These are phyloP conservation scores for Cryphonectria naterciae DNA, from an alignment of 2,329 filamentous ascomycete genomes.

Conservation along the genomic window DNA sequence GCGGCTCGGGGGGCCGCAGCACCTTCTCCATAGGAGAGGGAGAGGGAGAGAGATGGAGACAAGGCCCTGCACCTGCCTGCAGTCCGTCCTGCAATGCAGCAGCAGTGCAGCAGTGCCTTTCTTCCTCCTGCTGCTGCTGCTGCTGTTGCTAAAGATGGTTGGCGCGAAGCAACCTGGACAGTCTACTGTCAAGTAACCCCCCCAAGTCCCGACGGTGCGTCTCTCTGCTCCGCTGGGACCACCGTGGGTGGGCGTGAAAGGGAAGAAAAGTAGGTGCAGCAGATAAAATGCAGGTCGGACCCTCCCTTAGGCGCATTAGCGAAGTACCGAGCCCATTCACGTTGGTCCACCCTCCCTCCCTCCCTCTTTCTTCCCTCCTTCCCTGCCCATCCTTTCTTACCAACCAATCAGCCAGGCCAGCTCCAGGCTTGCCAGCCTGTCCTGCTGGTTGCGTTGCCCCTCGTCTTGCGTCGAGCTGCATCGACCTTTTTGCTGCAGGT, in stretches of 20 bases:
- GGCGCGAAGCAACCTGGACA: not conserved
- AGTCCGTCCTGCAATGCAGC: slow-evolving; percentile 6
- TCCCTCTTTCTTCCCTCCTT: not conserved
- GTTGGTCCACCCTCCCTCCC: not conserved
- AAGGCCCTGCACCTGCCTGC: not conserved
- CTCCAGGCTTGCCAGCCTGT: not conserved
- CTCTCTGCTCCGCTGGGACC: not conserved
- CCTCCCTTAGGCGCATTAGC: not conserved
- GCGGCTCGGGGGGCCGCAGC: slow-evolving; percentile 5
- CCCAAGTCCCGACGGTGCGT: not conserved
- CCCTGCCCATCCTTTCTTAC: not conserved
- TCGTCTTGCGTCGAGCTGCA: not conserved
- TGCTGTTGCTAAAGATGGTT: not conserved
- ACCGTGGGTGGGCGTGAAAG: not conserved
- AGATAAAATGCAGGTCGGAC: not conserved
- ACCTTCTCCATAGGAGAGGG: slow-evolving; percentile 9
- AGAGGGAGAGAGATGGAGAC: not conserved
- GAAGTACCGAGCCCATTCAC: not conserved
- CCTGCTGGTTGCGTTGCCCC: not conserved
- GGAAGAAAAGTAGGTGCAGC: not conserved
- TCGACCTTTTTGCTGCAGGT: slow-evolving; percentile 19
- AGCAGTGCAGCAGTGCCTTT: slow-evolving; percentile 1
- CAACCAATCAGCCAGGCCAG: not conserved
- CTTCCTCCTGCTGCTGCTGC: not conserved
- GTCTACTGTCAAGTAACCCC: not conserved